Percentiles rank a stretch among this genome's conserved stretches.
phyloP scores from a whole-genome alignment of 2,329 filamentous ascomycete species.

The Arthrobotrys musiformis region DNA sequence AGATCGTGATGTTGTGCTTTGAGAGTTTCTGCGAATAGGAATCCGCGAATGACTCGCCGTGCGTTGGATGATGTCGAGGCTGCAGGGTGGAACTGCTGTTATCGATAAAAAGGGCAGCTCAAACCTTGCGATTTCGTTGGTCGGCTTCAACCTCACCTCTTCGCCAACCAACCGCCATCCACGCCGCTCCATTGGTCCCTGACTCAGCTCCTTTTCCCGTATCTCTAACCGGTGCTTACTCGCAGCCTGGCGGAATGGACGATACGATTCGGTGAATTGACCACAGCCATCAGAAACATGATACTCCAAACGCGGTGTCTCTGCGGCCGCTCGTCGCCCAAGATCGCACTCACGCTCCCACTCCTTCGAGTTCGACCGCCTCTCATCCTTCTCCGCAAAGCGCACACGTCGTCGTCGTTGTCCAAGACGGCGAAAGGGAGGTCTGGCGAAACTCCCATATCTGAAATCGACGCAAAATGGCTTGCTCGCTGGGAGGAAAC shows the following conservation, averaged over 20 bases:
- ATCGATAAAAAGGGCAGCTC: constrained; percentile 52
- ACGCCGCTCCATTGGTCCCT: constrained; percentile 37
- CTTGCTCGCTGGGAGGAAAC: constrained; percentile 36
- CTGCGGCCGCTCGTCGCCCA: constrained; percentile 30
- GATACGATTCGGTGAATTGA: constrained; percentile 44
- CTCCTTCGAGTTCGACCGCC: constrained; percentile 30
- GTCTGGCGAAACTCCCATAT: constrained; percentile 3
- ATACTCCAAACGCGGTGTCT: constrained; percentile 40
- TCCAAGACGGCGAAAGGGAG: neutral
- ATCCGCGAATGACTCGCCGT: neutral
- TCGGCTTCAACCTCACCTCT: constrained; percentile 41
- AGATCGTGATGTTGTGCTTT: too few relatives aligned
- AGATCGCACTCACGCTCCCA: constrained; percentile 9
- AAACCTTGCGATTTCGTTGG: constrained; percentile 54
- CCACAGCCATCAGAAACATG: constrained; percentile 29
- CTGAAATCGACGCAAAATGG: constrained; percentile 47
- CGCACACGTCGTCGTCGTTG: constrained; percentile 15
- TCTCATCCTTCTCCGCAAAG: constrained; percentile 35
- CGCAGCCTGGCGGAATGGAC: constrained; percentile 49
- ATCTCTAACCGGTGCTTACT: constrained; percentile 41
- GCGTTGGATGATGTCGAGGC: constrained; percentile 34
- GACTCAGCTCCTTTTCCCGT: constrained; percentile 26
- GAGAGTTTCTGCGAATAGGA: too few relatives aligned
- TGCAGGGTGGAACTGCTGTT: constrained; percentile 47
- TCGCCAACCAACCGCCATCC: constrained; percentile 42